These are phyloP conservation scores for Tylopilus vinaceipallidus DNA, from an alignment of 768 basidiomycete genomes.

Conservation along the genomic window DNA sequence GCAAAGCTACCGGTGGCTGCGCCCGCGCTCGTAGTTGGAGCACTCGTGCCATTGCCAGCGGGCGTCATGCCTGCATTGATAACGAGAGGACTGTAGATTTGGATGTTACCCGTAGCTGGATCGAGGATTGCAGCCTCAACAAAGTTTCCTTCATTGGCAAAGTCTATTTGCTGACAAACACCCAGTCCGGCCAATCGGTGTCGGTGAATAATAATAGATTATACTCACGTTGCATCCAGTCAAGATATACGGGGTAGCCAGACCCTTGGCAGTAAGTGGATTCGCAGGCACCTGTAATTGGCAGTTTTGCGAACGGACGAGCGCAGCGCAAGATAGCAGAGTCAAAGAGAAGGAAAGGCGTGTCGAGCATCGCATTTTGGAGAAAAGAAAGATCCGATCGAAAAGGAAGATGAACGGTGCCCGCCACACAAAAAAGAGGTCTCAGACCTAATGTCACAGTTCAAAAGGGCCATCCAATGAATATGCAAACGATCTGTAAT, in stretches of 20 bases:
- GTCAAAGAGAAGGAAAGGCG: constrained; percentile 11
- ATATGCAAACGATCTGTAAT: background rate
- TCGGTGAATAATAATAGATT: background rate
- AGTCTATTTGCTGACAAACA: constrained; percentile 24
- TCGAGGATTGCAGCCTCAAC: constrained; percentile 31
- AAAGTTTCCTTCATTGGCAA: constrained; percentile 24
- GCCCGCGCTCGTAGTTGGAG: background rate
- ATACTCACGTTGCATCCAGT: constrained; percentile 28
- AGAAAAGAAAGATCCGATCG: background rate
- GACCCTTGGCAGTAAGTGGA: constrained; percentile 25
- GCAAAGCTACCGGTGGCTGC: background rate
- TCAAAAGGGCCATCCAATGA: background rate
- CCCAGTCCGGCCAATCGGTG: background rate
- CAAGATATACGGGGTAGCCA: constrained; percentile 27
- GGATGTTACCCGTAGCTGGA: constrained; percentile 25
- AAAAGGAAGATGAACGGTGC: constrained; percentile 8
- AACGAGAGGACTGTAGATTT: constrained; percentile 30
- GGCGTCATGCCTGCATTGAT: constrained; percentile 29
- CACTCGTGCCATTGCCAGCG: constrained; percentile 3
- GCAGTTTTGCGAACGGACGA: constrained; percentile 24
- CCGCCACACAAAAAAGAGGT: constrained; percentile 21
- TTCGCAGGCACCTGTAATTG: constrained; percentile 19
- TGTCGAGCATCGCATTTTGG: constrained; percentile 12
- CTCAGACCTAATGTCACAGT: constrained; percentile 17
- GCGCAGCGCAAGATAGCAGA: constrained; percentile 12